Conservation (phyloP, 768 basidiomycete species). For the Butyriboletus loyo region DNA sequence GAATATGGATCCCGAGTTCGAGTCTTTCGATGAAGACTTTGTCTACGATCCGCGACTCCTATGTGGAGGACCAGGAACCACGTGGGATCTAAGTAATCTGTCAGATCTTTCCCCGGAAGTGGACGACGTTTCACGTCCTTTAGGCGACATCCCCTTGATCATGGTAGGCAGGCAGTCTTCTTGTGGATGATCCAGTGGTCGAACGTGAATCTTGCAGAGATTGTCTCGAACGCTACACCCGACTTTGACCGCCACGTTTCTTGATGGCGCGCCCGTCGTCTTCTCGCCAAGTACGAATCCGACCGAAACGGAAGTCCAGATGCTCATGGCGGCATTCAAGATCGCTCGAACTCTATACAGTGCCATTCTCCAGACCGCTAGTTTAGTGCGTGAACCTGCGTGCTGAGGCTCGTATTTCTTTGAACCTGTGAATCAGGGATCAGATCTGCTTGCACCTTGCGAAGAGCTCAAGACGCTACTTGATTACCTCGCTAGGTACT, state of each 20-base stretch:
- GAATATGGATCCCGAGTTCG: constrained; percentile 24
- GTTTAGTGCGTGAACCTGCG: constrained; percentile 28
- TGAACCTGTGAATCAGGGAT: constrained; percentile 21
- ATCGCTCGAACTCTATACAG: constrained; percentile 63
- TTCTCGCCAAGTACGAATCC: constrained; percentile 67
- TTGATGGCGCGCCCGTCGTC: constrained; percentile 82
- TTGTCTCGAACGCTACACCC: constrained; percentile 75
- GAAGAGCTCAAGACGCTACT: constrained; percentile 60
- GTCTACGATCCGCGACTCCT: constrained; percentile 21
- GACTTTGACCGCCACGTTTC: constrained; percentile 75
- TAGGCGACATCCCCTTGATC: constrained; percentile 22
- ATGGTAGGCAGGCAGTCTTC: constrained; percentile 20
- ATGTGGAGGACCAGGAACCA: constrained; percentile 7
- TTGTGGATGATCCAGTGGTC: constrained; percentile 12
- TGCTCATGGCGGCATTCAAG: constrained; percentile 53
- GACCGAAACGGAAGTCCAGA: constrained; percentile 56
- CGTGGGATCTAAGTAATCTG: constrained; percentile 38
- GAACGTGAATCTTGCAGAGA: constrained; percentile 41
- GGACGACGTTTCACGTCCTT: constrained; percentile 12
- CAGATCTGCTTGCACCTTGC: constrained; percentile 26
- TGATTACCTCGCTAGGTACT: constrained; percentile 75
- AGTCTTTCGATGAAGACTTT: constrained; percentile 32
- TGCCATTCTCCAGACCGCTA: constrained; percentile 45
- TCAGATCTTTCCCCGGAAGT: constrained; percentile 19
- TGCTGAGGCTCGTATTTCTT: not conserved